These are phyloP conservation scores for Daldinia caldariorum DNA, from an alignment of 495 filamentous ascomycete species.

Conservation along the genomic window DNA sequence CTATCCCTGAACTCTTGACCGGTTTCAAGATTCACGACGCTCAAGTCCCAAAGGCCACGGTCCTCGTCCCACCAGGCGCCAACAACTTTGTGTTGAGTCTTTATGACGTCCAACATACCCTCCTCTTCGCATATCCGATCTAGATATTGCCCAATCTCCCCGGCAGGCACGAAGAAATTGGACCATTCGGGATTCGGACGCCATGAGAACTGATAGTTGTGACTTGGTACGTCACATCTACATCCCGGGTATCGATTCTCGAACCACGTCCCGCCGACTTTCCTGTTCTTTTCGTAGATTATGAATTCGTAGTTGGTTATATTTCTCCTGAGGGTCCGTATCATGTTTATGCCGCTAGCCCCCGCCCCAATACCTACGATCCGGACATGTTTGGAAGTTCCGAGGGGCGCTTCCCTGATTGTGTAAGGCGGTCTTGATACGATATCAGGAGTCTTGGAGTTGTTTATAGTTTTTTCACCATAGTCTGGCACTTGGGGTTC, in stretches of 20 bases:
- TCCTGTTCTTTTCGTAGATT: conserved; percentile 83
- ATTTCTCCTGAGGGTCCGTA: conserved; percentile 55
- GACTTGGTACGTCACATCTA: conserved; percentile 64
- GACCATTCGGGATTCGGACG: conserved; percentile 67
- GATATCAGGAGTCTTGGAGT: conserved; percentile 22
- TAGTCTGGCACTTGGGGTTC: conserved; percentile 22
- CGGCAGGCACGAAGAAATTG: conserved; percentile 64
- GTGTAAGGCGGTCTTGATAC: conserved; percentile 45
- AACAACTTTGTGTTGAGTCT: conserved; percentile 52
- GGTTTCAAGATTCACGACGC: conserved; percentile 58
- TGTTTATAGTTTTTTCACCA: conserved; percentile 10
- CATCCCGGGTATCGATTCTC: conserved; percentile 68
- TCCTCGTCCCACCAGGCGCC: conserved; percentile 56
- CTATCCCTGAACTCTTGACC: conserved; percentile 57
- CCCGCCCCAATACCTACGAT: conserved; percentile 62
- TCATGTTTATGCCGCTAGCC: conserved; percentile 60
- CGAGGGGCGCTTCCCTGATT: conserved; percentile 56
- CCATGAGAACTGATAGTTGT: conserved; percentile 67
- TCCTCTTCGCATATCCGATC: conserved; percentile 64
- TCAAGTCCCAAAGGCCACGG: conserved; percentile 61
- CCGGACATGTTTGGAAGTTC: conserved; percentile 55
- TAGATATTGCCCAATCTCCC: conserved; percentile 70
- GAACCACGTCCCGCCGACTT: conserved; percentile 69
- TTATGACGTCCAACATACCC: conserved; percentile 62
- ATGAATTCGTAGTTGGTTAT: conserved; percentile 62